Evolutionary conservation across 352 stramenopile species (phyloP), one percentile per base, ranked within the genome.

Genomic region (Blastocystis sp.): DNA sequence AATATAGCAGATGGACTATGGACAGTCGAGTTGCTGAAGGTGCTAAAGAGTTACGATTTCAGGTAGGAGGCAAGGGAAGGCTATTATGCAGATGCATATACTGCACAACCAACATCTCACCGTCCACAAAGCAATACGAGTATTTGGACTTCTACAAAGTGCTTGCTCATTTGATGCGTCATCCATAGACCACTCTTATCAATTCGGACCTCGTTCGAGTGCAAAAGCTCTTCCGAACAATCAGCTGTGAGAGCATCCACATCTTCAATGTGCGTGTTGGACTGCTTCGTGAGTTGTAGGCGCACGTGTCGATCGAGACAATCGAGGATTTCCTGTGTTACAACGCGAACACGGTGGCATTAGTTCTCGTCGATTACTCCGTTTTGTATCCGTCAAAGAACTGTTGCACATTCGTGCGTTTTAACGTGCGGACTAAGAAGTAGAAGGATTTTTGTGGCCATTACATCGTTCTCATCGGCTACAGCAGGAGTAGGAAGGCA

Each of bases 101-200:
- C 57, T 84, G 74, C 45, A 84, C 74, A 84, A 84, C 74, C 1
- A 84, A 84, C 21, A 45, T 84, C 28, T 54, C 14, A 59, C 74
- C 74, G 52, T 68, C 74, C 7, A 52, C 52, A 28, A 28, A 21
- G 21, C 74, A 84, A 28, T 84, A 84, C 34, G 74, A 84, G 10
- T 84, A 66, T 54, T 43, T 84, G n/a, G 74, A 66, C 52, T 84
- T 84, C 74, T 84, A 84, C 34, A 62, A 57, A 38, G 74, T 84
- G 3, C 4, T 7, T 34, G 24, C 59, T 24, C n/a, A 4, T 4
- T 24, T 60, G 74, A n/a, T 19, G 10, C 2, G 19, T 70, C 3
- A 43, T 45, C 11, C 38, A 4, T 84, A 84, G 74, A 68, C 38
- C 24, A 19, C 28, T 11, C 34, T 43, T 19, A 34, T 84, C 9